These are phyloP conservation scores for Piper betle DNA, from an alignment of 164 flowering plant species.

Conservation along the genomic window DNA sequence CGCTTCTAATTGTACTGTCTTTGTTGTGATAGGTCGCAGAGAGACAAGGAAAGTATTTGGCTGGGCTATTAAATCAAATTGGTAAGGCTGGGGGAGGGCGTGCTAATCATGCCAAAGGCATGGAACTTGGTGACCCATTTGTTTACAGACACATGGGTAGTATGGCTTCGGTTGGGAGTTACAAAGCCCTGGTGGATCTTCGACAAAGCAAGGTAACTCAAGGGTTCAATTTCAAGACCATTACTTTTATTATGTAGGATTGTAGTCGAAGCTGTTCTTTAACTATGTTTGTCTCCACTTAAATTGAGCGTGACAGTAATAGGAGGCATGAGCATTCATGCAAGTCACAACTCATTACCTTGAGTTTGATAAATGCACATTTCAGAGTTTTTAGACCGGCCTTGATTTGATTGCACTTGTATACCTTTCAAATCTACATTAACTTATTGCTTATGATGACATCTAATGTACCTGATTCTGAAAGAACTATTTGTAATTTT, in stretches of 20 bases:
- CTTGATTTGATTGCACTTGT: too few species aligned
- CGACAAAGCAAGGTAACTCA: constrained; percentile 56
- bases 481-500: neutral
- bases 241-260: neutral
- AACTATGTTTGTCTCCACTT: too few species aligned
- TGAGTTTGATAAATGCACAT: too few species aligned
- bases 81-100: constrained; percentile 58
- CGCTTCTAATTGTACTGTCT: neutral
- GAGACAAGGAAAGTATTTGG: constrained; percentile 68
- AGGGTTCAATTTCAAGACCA: neutral
- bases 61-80: constrained; percentile 40
- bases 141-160: constrained; percentile 79
- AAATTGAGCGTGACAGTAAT: too few species aligned
- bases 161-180: constrained; percentile 83
- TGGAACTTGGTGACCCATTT: constrained; percentile 61
- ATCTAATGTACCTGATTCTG: too few species aligned
- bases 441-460: neutral
- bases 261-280: neutral
- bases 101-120: constrained; percentile 37
- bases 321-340: too few species aligned
- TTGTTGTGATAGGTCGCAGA: constrained; percentile 57
- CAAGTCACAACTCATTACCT: too few species aligned
- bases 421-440: neutral
- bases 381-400: too few species aligned
- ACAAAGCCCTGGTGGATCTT: constrained; percentile 78